Percentiles rank a stretch among this genome's conserved stretches.
Conservation (phyloP, 164 flowering plant genomes). For the Vitis cinerea region DNA sequence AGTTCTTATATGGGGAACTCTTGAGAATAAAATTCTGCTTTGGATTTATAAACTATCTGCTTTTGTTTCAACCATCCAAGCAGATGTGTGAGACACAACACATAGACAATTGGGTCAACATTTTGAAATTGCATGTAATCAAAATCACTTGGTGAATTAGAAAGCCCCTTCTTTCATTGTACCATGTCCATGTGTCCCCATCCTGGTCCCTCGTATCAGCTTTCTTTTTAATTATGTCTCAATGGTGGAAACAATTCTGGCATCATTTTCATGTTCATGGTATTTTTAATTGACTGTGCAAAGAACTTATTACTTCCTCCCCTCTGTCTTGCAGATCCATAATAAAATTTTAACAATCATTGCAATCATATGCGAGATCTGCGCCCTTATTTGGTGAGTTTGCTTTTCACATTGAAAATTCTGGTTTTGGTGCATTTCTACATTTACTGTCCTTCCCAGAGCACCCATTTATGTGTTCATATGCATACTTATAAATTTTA, state of each 20-base stretch:
- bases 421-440: background rate
- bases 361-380: conserved; percentile 77
- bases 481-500: background rate
- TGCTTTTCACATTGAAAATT: background rate
- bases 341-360: conserved; percentile 77
- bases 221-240: background rate
- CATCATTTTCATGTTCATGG: background rate
- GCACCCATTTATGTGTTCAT: background rate
- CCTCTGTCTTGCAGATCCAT: conserved; percentile 64
- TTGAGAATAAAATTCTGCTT: no score
- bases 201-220: no score
- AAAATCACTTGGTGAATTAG: no score
- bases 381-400: conserved; percentile 88
- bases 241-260: background rate
- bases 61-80: no score
- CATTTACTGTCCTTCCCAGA: background rate
- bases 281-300: background rate
- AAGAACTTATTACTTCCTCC: conserved; percentile 3
- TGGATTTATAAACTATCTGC: no score
- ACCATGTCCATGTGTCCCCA: no score
- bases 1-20: background rate
- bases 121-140: no score
- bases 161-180: no score
- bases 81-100: no score
- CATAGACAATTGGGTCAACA: no score